phyloP scores from a whole-genome alignment of 306 rosid genomes.

The Acacia acuminata region DNA sequence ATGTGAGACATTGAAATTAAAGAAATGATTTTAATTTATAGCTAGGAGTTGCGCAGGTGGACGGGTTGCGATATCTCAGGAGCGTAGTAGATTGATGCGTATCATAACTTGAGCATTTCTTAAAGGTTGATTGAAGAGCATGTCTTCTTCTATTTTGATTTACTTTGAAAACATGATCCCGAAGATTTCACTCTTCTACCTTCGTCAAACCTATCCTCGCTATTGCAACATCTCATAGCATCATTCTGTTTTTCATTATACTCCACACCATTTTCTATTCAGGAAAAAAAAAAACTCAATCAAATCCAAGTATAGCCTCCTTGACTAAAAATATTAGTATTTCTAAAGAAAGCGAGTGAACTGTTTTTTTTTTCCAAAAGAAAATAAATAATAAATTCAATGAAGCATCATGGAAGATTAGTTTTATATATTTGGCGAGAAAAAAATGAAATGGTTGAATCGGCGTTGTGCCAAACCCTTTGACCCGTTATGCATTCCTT shows the following conservation, averaged over 20 bases:
- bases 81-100: background rate
- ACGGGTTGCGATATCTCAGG: too few relatives aligned
- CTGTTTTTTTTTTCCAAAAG: background rate
- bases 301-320: background rate
- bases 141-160: background rate
- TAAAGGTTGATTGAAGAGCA: background rate
- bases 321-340: too few relatives aligned
- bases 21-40: background rate
- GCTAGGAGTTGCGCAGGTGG: too few relatives aligned
- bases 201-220: background rate
- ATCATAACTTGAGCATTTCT: background rate
- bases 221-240: background rate
- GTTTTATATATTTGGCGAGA: background rate
- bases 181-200: background rate
- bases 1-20: background rate
- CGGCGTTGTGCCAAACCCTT: slow-evolving; percentile 23
- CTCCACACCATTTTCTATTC: too few relatives aligned
- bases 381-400: background rate
- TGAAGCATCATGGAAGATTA: background rate
- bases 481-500: slow-evolving; percentile 34
- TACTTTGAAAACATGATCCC: background rate
- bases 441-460: background rate
- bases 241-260: background rate
- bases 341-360: background rate
- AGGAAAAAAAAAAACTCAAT: background rate